Evolutionary conservation across 352 stramenopile species (phyloP).

Genomic region (Albugo candida): DNA sequence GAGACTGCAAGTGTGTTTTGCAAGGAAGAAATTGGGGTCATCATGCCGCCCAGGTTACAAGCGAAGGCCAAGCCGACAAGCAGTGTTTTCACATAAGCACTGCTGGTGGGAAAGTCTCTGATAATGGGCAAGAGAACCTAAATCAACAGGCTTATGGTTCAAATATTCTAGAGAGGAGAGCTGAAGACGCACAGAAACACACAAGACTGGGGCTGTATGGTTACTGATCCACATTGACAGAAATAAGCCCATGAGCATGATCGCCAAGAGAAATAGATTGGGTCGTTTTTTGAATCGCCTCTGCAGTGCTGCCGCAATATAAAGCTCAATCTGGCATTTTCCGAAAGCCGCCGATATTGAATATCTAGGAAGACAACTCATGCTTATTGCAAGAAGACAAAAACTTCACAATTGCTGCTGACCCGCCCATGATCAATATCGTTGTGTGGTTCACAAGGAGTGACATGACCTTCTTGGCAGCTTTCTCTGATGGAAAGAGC

Average conservation of each 20-base stretch:
- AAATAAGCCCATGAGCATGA: constrained; percentile 87
- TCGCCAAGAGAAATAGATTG: constrained; percentile 78
- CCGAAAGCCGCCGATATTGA: constrained; percentile 80
- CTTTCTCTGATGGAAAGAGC: constrained; percentile 21
- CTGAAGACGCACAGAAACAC: constrained; percentile 44
- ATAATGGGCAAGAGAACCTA: constrained; percentile 75
- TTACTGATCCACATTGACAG: constrained; percentile 89
- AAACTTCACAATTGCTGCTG: constrained; percentile 10
- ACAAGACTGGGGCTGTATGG: constrained; percentile 84
- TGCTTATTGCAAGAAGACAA: background rate
- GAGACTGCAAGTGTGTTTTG: constrained; percentile 77
- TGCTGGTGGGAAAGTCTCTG: constrained; percentile 66
- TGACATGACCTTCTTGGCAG: constrained; percentile 78
- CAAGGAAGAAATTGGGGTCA: constrained; percentile 84
- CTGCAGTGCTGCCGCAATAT: constrained; percentile 79
- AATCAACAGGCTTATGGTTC: background rate
- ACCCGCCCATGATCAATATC: constrained; percentile 85
- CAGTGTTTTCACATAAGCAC: constrained; percentile 78
- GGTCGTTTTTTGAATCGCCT: constrained; percentile 77
- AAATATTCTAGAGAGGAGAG: background rate
- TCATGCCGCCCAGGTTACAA: constrained; percentile 86
- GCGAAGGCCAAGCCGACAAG: constrained; percentile 84
- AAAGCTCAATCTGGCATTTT: constrained; percentile 85
- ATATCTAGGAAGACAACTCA: constrained; percentile 16
- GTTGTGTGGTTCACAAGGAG: constrained; percentile 84